A percentile compares a stretch with the other conserved stretches of the same genome.
Evolutionary conservation across 164 flowering plant species (phyloP).

Genomic region (Macadamia integrifolia): DNA sequence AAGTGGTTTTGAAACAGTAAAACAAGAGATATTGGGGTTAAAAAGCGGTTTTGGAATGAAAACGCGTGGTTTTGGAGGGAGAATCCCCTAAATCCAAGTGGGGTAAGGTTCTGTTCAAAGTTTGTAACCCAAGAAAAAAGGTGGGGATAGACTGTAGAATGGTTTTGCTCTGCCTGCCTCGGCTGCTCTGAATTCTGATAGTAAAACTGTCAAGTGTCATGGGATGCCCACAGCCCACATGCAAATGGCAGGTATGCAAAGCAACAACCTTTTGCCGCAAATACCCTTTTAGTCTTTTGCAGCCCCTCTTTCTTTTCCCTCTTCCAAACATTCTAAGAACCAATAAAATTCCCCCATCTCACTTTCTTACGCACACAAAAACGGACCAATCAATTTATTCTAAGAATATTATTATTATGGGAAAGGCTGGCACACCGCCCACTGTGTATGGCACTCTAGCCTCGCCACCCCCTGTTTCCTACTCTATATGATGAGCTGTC

Average conservation of each 20-base stretch:
- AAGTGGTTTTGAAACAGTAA: constrained; percentile 9
- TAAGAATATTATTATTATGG: no score
- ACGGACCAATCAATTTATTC: no score
- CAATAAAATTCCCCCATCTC: no score
- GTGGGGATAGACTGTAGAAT: no score
- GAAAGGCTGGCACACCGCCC: no score
- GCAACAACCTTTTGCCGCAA: constrained; percentile 36
- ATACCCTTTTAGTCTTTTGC: constrained; percentile 8
- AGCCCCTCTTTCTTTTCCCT: neutral
- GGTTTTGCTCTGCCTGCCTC: no score
- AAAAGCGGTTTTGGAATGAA: constrained; percentile 16
- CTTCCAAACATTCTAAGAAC: no score
- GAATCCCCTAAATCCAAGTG: constrained; percentile 17
- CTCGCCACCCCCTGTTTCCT: no score
- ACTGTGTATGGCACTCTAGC: no score
- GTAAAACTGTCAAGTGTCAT: constrained; percentile 7
- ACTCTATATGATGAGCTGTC: no score
- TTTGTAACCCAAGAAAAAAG: no score
- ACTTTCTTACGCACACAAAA: no score
- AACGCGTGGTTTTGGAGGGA: constrained; percentile 32
- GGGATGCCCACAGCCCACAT: constrained; percentile 9
- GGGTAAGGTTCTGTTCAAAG: constrained; percentile 11
- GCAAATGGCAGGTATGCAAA: neutral
- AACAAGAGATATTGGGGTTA: neutral
- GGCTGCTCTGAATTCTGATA: neutral